Base-by-base conservation (phyloP, 805 yeast species). In the Sungouiella thailandica region DNA sequence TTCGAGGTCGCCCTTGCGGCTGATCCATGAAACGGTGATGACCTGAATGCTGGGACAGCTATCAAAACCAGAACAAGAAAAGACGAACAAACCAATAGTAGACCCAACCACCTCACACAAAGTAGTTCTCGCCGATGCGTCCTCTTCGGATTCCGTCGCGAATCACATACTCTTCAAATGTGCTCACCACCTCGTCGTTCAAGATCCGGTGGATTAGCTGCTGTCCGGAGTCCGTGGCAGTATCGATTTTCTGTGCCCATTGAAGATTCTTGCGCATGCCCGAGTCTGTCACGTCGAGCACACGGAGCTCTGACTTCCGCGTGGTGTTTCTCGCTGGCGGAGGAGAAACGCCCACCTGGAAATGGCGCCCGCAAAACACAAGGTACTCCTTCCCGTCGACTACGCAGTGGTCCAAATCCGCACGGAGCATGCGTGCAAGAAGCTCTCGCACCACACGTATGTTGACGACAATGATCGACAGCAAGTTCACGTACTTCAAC, bases 11-110 rank as follows among this genome's bases (percentile, higher is more conserved):
- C 86, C 81, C 70, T 71, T 65, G 60, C 61, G 70, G 81, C 74
- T 49, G 83, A 80, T 76, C 88, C 94, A 85, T 85, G 95, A 85
- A 81, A 79, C 72, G 84, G 89, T 82, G 95, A 85, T 85, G 95
- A 85, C 95, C 95, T 85, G 78, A 69, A 65, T 80, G 60, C 70
- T 83, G 90, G 78, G 58, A 83, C 86, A 83, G 68, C 47, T n/a
- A n/a, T n/a, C n/a, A n/a, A n/a, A n/a, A n/a, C n/a, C n/a, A n/a
- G n/a, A n/a, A n/a, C n/a, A n/a, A n/a, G n/a, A n/a, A n/a, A n/a
- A n/a, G n/a, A n/a, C n/a, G n/a, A n/a, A n/a, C n/a, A n/a, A n/a
- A n/a, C n/a, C n/a, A n/a, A n/a, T n/a, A n/a, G n/a, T n/a, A n/a
- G n/a, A n/a, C 40, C 24, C 31, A 10, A 25, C n/a, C 19, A 23